These are phyloP conservation scores for Fusarium setosum DNA, from an alignment of 2,329 filamentous ascomycete genomes.

Conservation along the genomic window DNA sequence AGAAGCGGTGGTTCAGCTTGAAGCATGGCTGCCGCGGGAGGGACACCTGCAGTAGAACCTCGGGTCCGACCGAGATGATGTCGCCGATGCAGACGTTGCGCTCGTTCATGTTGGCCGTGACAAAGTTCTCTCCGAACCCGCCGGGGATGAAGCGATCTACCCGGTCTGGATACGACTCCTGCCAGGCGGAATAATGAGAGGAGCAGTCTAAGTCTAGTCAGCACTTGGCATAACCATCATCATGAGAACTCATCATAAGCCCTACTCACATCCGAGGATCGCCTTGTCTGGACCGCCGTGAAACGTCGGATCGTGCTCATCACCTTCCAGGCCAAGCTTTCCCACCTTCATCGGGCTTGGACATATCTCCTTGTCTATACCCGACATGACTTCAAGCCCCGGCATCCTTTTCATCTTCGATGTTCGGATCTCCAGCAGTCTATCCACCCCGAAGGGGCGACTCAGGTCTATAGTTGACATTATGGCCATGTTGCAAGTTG, in stretches of 20 bases:
- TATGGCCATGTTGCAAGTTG: background rate
- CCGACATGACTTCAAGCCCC: constrained; percentile 62
- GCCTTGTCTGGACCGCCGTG: constrained; percentile 74
- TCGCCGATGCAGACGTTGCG: constrained; percentile 75
- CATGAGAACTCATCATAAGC: constrained; percentile 54
- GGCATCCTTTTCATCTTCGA: constrained; percentile 67
- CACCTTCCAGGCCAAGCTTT: constrained; percentile 63
- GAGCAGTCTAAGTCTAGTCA: background rate
- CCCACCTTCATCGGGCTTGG: constrained; percentile 58
- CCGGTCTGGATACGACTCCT: background rate
- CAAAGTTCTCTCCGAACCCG: constrained; percentile 74
- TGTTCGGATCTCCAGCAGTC: constrained; percentile 66
- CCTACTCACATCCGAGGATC: constrained; percentile 65
- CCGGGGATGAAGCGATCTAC: constrained; percentile 51
- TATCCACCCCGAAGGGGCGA: constrained; percentile 55
- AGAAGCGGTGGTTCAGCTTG: constrained; percentile 76
- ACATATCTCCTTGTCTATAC: constrained; percentile 65
- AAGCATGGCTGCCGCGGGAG: constrained; percentile 74
- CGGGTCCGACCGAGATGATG: constrained; percentile 61
- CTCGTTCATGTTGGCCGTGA: constrained; percentile 69
- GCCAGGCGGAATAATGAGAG: background rate
- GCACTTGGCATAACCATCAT: background rate
- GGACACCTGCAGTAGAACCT: constrained; percentile 67
- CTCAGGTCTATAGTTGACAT: background rate
- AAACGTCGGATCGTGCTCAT: constrained; percentile 71